phyloP scores from a whole-genome alignment of 768 basidiomycete species.

The Fibroporia radiculosa region DNA sequence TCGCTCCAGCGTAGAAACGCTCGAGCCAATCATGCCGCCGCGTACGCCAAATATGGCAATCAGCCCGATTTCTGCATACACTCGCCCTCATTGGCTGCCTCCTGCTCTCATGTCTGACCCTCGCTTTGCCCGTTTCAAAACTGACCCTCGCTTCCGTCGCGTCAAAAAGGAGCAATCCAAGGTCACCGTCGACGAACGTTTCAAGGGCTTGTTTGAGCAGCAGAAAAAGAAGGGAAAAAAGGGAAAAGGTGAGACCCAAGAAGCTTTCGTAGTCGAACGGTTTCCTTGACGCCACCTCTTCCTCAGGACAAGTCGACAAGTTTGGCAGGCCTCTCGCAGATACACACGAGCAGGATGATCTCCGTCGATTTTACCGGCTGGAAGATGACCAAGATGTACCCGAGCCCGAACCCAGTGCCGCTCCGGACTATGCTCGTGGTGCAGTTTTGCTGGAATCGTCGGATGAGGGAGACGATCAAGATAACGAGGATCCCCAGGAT shows the following conservation, averaged over 20 bases:
- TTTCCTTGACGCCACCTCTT: constrained; percentile 4
- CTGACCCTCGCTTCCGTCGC: constrained; percentile 88
- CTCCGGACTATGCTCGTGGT: constrained; percentile 81
- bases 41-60: not conserved
- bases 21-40: not conserved
- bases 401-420: constrained; percentile 17
- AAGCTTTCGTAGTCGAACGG: not conserved
- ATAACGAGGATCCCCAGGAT: constrained; percentile 24
- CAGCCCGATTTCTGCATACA: not conserved
- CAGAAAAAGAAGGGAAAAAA: constrained; percentile 32
- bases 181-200: constrained; percentile 87
- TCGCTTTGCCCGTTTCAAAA: constrained; percentile 80
- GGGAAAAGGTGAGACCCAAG: constrained; percentile 15
- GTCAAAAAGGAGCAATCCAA: constrained; percentile 76
- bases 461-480: constrained; percentile 53
- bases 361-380: constrained; percentile 77
- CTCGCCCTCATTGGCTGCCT: constrained; percentile 1
- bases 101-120: constrained; percentile 57
- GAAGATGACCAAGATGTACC: constrained; percentile 37
- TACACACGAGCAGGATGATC: constrained; percentile 66
- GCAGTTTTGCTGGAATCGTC: constrained; percentile 85
- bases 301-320: constrained; percentile 71
- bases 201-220: constrained; percentile 67
- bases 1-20: not conserved
- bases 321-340: constrained; percentile 70